Percentiles rank a stretch among this genome's conserved stretches.
These are phyloP conservation scores for Ceratocystiopsis minuta DNA, from an alignment of 2,329 filamentous ascomycete genomes.

Conservation along the genomic window DNA sequence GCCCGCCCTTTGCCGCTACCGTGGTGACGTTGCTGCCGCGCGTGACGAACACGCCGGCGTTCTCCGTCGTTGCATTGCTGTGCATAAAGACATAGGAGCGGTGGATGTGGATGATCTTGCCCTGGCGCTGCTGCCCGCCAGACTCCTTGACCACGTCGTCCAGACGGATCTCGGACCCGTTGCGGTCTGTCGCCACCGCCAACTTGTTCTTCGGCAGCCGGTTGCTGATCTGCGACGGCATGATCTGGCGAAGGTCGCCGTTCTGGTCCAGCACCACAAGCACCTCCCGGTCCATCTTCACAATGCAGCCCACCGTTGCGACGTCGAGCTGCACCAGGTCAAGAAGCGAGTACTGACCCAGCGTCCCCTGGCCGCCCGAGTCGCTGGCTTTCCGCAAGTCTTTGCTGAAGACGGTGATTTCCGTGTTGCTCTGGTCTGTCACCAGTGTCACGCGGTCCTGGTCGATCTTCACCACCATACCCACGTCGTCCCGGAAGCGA, in stretches of 20 bases:
- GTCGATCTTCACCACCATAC: constrained; percentile 86
- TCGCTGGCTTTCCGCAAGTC: constrained; percentile 88
- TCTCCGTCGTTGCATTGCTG: constrained; percentile 67
- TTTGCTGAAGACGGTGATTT: constrained; percentile 96
- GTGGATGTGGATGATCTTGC: constrained; percentile 85
- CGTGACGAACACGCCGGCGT: constrained; percentile 76
- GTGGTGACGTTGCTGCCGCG: constrained; percentile 74
- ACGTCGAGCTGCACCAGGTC: constrained; percentile 89
- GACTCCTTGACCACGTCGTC: constrained; percentile 89
- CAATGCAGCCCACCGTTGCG: constrained; percentile 78
- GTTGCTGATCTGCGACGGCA: constrained; percentile 84
- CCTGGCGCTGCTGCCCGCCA: constrained; percentile 67
- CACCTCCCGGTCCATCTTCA: constrained; percentile 90
- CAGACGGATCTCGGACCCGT: constrained; percentile 77
- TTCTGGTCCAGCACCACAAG: constrained; percentile 82
- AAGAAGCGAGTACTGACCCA: constrained; percentile 82
- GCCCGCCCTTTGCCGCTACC: constrained; percentile 83
- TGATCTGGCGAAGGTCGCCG: constrained; percentile 59
- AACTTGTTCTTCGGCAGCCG: constrained; percentile 67
- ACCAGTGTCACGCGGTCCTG: constrained; percentile 86
- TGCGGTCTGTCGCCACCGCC: constrained; percentile 80
- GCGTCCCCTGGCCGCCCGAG: constrained; percentile 63
- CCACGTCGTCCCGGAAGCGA: constrained; percentile 84
- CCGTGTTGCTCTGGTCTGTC: constrained; percentile 79
- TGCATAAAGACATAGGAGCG: constrained; percentile 84